Percentiles rank a stretch among this genome's conserved stretches.
Conservation (phyloP, 140 eudicot genomes). For the Senecio squalidus region DNA sequence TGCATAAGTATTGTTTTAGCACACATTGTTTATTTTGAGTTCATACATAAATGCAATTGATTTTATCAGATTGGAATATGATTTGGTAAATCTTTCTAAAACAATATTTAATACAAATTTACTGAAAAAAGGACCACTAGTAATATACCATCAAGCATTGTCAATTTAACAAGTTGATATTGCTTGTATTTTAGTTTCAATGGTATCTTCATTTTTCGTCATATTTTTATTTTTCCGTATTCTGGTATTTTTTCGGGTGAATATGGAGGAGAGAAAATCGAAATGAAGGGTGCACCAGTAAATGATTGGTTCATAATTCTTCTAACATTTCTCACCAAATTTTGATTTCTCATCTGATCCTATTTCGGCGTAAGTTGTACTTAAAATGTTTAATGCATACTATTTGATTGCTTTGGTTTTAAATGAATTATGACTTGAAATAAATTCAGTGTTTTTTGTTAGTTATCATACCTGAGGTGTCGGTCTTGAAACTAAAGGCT, state of each 20-base stretch:
- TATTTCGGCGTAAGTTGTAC: not conserved
- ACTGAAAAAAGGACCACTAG: no score
- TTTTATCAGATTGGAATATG: not conserved
- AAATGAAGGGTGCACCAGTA: no score
- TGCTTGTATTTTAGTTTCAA: no score
- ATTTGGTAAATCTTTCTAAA: not conserved
- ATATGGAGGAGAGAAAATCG: no score
- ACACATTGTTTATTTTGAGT: constrained; percentile 7
- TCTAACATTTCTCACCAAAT: no score
- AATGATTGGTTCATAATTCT: no score
- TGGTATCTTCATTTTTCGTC: no score
- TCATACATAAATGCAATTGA: not conserved
- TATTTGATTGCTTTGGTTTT: no score
- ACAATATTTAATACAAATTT: not conserved
- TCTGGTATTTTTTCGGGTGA: no score
- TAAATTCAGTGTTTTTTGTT: not conserved
- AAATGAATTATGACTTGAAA: constrained; percentile 11
- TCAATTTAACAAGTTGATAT: not conserved
- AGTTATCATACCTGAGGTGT: constrained; percentile 39
- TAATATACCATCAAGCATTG: not conserved
- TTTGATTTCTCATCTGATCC: not conserved
- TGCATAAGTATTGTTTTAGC: not conserved
- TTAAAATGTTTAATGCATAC: no score
- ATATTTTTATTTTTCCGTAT: no score
- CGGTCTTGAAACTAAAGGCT: constrained; percentile 25